phyloP scores from a whole-genome alignment of 2,329 filamentous ascomycete genomes.

The Aspergillus arachidicola region DNA sequence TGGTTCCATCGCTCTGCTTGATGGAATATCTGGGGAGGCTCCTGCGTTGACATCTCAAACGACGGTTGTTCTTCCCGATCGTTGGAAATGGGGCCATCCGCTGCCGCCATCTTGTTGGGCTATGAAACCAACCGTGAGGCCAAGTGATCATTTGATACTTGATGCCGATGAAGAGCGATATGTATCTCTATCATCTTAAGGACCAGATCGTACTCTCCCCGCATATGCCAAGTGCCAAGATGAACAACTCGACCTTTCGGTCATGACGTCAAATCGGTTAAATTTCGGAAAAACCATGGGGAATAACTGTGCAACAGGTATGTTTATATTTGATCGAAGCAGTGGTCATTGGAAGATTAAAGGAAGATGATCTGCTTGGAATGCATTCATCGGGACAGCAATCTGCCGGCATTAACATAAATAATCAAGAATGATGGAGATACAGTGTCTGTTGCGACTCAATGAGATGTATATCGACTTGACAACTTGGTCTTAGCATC shows the following conservation, averaged over 20 bases:
- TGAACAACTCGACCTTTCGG: neutral
- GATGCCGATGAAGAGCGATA: neutral
- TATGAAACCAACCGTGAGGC: neutral
- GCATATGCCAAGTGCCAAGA: neutral
- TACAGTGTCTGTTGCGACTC: neutral
- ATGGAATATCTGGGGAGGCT: neutral
- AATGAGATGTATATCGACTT: neutral
- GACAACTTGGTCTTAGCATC: neutral
- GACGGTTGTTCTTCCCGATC: neutral
- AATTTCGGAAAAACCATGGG: neutral
- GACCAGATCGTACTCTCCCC: neutral
- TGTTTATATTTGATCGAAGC: neutral
- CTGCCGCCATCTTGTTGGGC: neutral
- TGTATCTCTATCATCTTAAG: neutral
- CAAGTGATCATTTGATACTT: neutral
- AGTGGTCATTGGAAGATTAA: neutral
- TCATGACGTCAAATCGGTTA: neutral
- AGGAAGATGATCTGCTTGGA: neutral
- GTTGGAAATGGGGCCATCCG: neutral
- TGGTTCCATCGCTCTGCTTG: neutral
- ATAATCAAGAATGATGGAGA: neutral
- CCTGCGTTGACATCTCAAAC: neutral
- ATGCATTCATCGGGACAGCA: neutral
- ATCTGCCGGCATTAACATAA: neutral
- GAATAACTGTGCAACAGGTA: neutral